A percentile compares a stretch with the other conserved stretches of the same genome.
Conservation (phyloP, 1,284 basidiomycete species). For the Termitomyces sp. region DNA sequence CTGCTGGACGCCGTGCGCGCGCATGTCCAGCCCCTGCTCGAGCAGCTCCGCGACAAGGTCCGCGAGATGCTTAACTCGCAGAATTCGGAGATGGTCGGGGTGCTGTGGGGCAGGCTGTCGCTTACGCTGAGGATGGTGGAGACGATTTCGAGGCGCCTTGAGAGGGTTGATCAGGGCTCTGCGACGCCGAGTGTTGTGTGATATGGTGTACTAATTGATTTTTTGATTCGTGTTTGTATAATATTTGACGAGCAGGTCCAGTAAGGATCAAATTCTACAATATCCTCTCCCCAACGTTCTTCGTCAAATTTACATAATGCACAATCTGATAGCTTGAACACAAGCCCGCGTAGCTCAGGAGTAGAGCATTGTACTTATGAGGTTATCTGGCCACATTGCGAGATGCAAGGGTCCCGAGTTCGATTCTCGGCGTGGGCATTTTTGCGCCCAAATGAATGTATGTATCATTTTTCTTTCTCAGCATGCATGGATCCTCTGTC, state of each 20-base stretch:
- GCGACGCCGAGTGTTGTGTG: not conserved
- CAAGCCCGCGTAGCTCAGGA: slow-evolving; percentile 47
- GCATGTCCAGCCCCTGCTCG: slow-evolving; percentile 34
- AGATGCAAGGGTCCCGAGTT: slow-evolving; percentile 51
- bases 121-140: slow-evolving; percentile 24
- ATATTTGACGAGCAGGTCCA: too few species aligned
- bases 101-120: slow-evolving; percentile 36
- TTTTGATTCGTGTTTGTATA: too few species aligned
- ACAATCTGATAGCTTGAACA: too few species aligned
- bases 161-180: slow-evolving; percentile 3
- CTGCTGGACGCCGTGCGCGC: slow-evolving; percentile 35
- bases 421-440: slow-evolving; percentile 46
- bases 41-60: slow-evolving; percentile 32
- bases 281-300: too few species aligned
- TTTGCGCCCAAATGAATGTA: slow-evolving; percentile 18
- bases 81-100: slow-evolving; percentile 32
- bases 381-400: slow-evolving; percentile 32
- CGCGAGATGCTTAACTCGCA: slow-evolving; percentile 33
- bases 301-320: too few species aligned
- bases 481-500: too few species aligned
- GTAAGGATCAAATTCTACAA: too few species aligned
- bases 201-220: too few species aligned
- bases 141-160: slow-evolving; percentile 19
- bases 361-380: slow-evolving; percentile 56
- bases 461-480: too few species aligned